Percentiles rank a stretch among this genome's conserved stretches.
Conservation (phyloP, 306 rosid genomes). For the Phaseolus lunatus region DNA sequence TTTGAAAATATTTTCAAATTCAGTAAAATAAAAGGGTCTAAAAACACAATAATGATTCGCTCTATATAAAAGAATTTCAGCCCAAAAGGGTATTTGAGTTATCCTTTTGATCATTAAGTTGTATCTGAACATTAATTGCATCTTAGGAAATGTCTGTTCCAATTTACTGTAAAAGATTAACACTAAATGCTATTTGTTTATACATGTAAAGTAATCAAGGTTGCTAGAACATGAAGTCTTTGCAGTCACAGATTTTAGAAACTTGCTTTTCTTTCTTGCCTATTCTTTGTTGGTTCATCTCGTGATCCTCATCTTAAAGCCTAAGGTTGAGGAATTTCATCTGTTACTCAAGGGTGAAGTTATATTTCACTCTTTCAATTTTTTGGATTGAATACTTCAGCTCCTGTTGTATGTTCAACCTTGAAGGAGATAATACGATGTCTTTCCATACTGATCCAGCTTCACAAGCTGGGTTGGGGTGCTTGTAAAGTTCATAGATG, state of each 20-base stretch:
- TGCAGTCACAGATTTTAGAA: conserved; percentile 31
- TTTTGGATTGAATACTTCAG: conserved; percentile 89
- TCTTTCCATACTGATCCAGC: conserved; percentile 94
- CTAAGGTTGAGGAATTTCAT: conserved; percentile 1
- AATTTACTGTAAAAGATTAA: conserved; percentile 30
- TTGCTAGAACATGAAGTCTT: conserved; percentile 41
- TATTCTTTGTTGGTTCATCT: conserved; percentile 17
- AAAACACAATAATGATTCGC: too few species aligned
- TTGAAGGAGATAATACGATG: conserved; percentile 89
- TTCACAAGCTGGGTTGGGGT: conserved; percentile 76
- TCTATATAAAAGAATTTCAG: conserved; percentile 1
- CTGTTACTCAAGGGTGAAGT: conserved; percentile 19
- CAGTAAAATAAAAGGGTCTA: too few species aligned
- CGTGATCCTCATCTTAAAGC: conserved; percentile 31
- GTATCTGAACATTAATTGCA: background rate
- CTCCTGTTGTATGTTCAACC: conserved; percentile 86
- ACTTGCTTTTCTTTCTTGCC: conserved; percentile 20
- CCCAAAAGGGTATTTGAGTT: conserved; percentile 29
- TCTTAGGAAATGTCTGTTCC: background rate
- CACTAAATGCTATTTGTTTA: conserved; percentile 39
- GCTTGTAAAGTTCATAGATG: conserved; percentile 79
- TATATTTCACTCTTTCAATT: conserved; percentile 61
- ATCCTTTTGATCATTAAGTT: conserved; percentile 3
- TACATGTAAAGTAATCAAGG: conserved; percentile 38
- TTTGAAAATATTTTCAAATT: too few species aligned